phyloP scores from a whole-genome alignment of 139 green algal species.

The Picochlorum sp. region DNA sequence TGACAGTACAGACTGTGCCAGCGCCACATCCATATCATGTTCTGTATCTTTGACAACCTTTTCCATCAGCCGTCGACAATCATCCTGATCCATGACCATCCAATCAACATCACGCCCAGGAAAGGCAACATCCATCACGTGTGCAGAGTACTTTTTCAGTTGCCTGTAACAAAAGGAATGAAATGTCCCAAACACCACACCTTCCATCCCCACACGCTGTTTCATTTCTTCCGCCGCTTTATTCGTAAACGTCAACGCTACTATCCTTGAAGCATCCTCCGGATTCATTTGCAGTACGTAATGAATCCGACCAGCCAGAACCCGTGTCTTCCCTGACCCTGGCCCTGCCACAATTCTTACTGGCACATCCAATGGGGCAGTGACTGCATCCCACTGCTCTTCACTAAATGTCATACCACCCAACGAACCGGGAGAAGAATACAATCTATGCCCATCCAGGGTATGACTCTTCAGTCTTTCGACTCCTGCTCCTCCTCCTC shows the following conservation, averaged over 20 bases:
- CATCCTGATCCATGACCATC: constrained; percentile 33
- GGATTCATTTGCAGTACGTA: constrained; percentile 40
- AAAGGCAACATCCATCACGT: too few species aligned
- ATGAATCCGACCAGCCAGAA: constrained; percentile 52
- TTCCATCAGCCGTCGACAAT: constrained; percentile 22
- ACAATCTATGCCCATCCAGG: too few species aligned
- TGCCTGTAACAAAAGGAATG: constrained; percentile 40
- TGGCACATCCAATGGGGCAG: constrained; percentile 7
- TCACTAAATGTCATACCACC: constrained; percentile 11
- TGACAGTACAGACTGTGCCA: constrained; percentile 1
- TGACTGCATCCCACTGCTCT: constrained; percentile 22
- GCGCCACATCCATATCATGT: too few species aligned
- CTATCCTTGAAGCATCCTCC: constrained; percentile 34
- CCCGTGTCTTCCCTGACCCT: constrained; percentile 73
- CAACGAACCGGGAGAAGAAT: too few species aligned
- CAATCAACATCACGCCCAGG: constrained; percentile 10
- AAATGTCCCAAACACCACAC: constrained; percentile 51
- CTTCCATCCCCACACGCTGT: constrained; percentile 28
- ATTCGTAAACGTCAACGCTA: constrained; percentile 81
- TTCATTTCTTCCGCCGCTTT: constrained; percentile 51
- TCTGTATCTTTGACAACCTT: constrained; percentile 12
- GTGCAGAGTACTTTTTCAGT: constrained; percentile 6
- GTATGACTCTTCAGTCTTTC: too few species aligned
- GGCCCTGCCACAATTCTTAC: constrained; percentile 33
- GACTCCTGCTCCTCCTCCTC: too few species aligned